A percentile compares a stretch with the other conserved stretches of the same genome.
Conservation (phyloP, 768 basidiomycete species). For the Lactarius indigo region DNA sequence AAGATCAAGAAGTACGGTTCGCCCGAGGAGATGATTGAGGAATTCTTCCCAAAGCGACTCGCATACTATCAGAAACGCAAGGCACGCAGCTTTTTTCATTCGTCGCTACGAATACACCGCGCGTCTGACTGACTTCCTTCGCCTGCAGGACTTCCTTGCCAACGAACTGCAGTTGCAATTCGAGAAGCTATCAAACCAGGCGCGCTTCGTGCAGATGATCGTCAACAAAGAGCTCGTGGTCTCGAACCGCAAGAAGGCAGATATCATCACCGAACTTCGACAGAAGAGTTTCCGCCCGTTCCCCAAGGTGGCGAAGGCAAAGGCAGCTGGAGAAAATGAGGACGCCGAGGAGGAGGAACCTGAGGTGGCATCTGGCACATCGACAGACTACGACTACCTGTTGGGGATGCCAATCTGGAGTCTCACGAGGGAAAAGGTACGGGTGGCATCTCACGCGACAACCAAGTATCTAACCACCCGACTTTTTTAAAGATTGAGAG, state of each 20-base stretch:
- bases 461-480: neutral
- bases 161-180: conserved; percentile 75
- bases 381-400: conserved; percentile 86
- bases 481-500: conserved; percentile 68
- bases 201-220: conserved; percentile 96
- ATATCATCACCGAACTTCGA: conserved; percentile 81
- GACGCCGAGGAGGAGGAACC: conserved; percentile 54
- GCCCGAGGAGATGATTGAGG: conserved; percentile 88
- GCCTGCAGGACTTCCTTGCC: conserved; percentile 74
- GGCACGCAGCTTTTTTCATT: conserved; percentile 40
- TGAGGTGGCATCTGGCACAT: conserved; percentile 42
- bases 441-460: conserved; percentile 4
- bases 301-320: conserved; percentile 71
- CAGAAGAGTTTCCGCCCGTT: conserved; percentile 86
- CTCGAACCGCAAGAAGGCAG: conserved; percentile 83
- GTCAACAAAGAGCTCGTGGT: conserved; percentile 78
- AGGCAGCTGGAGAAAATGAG: conserved; percentile 62
- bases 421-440: conserved; percentile 88
- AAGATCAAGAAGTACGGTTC: conserved; percentile 92
- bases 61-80: conserved; percentile 96
- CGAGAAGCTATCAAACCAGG: conserved; percentile 90
- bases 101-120: neutral
- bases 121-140: neutral
- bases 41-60: conserved; percentile 86
- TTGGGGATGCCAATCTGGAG: conserved; percentile 95